Evolutionary conservation across 2,329 filamentous ascomycete species (phyloP).

Genomic region (Endoconidiophora polonica): DNA sequence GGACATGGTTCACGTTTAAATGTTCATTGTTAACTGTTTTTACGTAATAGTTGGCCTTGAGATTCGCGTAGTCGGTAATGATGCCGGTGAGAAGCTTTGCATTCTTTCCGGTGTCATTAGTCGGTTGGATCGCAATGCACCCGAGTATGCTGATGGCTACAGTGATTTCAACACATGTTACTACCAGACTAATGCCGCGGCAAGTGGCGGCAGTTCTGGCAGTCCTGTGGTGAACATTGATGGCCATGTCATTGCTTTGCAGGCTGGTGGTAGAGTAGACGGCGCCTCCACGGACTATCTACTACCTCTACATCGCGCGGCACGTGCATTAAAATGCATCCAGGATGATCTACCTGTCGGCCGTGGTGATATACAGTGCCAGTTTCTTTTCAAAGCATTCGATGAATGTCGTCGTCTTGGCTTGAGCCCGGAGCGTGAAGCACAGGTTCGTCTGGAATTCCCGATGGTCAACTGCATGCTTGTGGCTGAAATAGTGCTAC

Average conservation of each 20-base stretch:
- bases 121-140: constrained; percentile 86
- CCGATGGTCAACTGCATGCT: constrained; percentile 94
- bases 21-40: too few relatives aligned
- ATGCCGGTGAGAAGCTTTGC: constrained; percentile 95
- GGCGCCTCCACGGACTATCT: constrained; percentile 97
- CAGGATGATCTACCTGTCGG: constrained; percentile 58
- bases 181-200: constrained; percentile 93
- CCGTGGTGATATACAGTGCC: constrained; percentile 94
- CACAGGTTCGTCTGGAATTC: constrained; percentile 63
- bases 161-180: constrained; percentile 95
- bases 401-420: constrained; percentile 89
- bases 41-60: constrained; percentile 55
- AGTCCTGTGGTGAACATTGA: constrained; percentile 95
- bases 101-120: constrained; percentile 96
- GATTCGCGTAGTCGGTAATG: constrained; percentile 93
- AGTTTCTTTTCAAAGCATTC: constrained; percentile 93
- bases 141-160: constrained; percentile 94
- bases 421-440: constrained; percentile 71
- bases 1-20: neutral
- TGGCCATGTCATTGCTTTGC: constrained; percentile 77
- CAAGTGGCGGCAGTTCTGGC: constrained; percentile 93
- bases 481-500: constrained; percentile 86
- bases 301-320: constrained; percentile 75
- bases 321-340: constrained; percentile 74
- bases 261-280: constrained; percentile 85